These are phyloP conservation scores for Alloteropsis angusta DNA, from an alignment of 202 grass and related monocot genomes.

Conservation along the genomic window DNA sequence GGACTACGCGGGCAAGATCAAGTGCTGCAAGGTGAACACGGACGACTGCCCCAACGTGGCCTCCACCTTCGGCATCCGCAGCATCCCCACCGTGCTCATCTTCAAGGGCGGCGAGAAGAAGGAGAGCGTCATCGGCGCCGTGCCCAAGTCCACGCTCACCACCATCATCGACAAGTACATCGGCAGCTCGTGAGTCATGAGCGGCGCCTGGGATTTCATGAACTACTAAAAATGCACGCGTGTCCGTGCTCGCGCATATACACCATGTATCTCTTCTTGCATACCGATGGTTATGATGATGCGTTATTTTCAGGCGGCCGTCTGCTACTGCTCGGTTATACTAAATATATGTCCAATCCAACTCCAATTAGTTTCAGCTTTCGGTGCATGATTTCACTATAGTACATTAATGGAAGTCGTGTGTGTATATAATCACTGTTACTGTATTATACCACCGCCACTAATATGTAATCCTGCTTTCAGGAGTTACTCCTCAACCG, in stretches of 20 bases:
- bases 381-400: neutral
- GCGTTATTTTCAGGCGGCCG: neutral
- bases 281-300: neutral
- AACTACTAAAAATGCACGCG: neutral
- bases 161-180: slow-evolving; percentile 69
- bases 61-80: slow-evolving; percentile 66
- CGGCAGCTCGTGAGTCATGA: slow-evolving; percentile 15
- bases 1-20: slow-evolving; percentile 76
- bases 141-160: slow-evolving; percentile 61
- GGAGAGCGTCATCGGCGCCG: slow-evolving; percentile 82
- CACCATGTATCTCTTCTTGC: neutral
- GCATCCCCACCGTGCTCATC: slow-evolving; percentile 92
- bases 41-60: slow-evolving; percentile 75
- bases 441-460: neutral
- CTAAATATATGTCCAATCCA: neutral
- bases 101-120: slow-evolving; percentile 92
- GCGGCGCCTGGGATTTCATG: neutral
- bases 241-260: neutral
- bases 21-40: slow-evolving; percentile 88
- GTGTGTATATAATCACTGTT: neutral
- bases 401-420: neutral
- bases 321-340: neutral
- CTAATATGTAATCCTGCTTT: neutral
- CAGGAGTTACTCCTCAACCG: too few species aligned
- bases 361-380: slow-evolving; percentile 5